Base-by-base conservation (phyloP, 2,329 filamentous ascomycete genomes). In the Emmonsiellopsis sp. region DNA sequence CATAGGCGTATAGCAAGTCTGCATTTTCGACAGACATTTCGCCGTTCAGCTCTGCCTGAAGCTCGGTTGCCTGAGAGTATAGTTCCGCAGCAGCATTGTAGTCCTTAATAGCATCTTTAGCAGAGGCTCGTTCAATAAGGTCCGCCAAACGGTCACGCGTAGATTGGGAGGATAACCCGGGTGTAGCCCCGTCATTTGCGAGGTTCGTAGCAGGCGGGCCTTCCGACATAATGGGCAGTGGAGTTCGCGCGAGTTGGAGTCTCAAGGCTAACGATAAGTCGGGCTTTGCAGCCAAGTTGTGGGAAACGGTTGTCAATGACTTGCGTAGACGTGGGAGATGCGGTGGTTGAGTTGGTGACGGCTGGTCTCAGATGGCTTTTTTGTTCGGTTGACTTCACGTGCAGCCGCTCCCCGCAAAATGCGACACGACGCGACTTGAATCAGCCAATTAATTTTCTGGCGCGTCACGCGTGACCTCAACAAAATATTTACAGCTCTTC, bases 1-100 rank as follows among this genome's bases (percentile, higher is more conserved):
- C 93, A 71, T 98, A 98, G 59, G 90, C 82, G 70, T 95, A 98
- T 16, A 97, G 82, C 46, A 98, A 82, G 67, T 97, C 92, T 50
- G 91, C 92, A 63, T 98, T 98, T 54, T 89, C 85, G 3, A 88
- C 83, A 13, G 84, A 84, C 79, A 94, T 87, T 72, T 97, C 93
- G 69, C 92, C 93, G 69, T 96, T 93, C 68, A 96, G 77, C 68
- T 89, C 83, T 54, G 88, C 89, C 73, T 98, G 93, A 57, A 96
- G 80, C 69, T 94, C 88, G 53, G 89, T 89, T 34, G 93, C 93
- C 65, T 85, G 82, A 43, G 90, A 91, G 74, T 91, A 97, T 58
- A 91, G 76, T 65, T 97, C 92, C 54, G 89, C 83, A 8, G 93
- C 90, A 48, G 85, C 84, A 52, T 86, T 82, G 70, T 90, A 95